Evolutionary conservation across 1,139 yeast genomes (phyloP).

Genomic region (Yamadazyma kanchanaburiensis): DNA sequence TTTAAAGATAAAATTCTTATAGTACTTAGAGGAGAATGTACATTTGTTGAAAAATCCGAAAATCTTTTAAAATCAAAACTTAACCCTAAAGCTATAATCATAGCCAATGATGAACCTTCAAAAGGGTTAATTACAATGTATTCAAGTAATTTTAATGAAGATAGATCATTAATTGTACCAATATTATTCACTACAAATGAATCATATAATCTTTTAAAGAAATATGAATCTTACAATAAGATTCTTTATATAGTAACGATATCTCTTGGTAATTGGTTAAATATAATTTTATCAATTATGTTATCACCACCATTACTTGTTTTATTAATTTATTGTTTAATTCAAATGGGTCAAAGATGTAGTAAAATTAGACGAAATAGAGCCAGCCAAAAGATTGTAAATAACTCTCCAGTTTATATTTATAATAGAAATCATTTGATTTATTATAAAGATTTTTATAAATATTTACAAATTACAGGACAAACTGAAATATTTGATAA

Average conservation of each 20-base stretch:
- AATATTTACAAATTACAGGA: slow-evolving; percentile 25
- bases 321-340: slow-evolving; percentile 29
- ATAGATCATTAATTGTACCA: slow-evolving; percentile 32
- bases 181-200: slow-evolving; percentile 39
- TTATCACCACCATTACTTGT: slow-evolving; percentile 44
- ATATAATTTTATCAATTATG: slow-evolving; percentile 37
- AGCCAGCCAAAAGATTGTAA: slow-evolving; percentile 33
- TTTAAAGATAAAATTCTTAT: slow-evolving; percentile 26
- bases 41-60: slow-evolving; percentile 39
- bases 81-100: slow-evolving; percentile 30
- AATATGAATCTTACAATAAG: slow-evolving; percentile 11
- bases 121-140: slow-evolving; percentile 44
- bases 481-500: slow-evolving; percentile 15
- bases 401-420: slow-evolving; percentile 36
- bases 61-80: slow-evolving; percentile 27
- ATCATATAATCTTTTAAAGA: slow-evolving; percentile 24
- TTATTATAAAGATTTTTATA: slow-evolving; percentile 20
- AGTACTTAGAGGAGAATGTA: slow-evolving; percentile 40
- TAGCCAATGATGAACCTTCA: slow-evolving; percentile 42
- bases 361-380: slow-evolving; percentile 26
- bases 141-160: slow-evolving; percentile 36
- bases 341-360: slow-evolving; percentile 29
- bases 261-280: slow-evolving; percentile 39
- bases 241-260: slow-evolving; percentile 28
- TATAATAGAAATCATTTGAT: slow-evolving; percentile 37